phyloP scores from a whole-genome alignment of 2,329 filamentous ascomycete species.

The Alternaria burnsii region DNA sequence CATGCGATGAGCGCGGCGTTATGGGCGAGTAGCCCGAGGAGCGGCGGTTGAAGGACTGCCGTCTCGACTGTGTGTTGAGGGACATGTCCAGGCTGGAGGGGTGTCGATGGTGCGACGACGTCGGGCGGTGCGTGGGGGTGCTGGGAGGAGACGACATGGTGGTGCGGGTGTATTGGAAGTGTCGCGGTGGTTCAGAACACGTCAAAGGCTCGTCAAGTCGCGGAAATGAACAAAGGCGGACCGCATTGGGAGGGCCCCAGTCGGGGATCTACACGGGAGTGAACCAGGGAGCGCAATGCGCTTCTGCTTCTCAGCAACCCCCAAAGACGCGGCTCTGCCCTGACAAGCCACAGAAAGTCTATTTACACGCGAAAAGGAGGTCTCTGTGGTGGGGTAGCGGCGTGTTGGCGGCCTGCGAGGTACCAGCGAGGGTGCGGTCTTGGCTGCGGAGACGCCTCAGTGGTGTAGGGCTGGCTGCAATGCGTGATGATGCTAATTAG shows the following conservation, averaged over 20 bases:
- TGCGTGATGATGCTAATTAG: constrained; percentile 7
- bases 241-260: constrained; percentile 21
- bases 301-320: constrained; percentile 15
- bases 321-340: constrained; percentile 6
- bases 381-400: constrained; percentile 17
- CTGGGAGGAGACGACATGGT: constrained; percentile 54
- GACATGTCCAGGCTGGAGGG: constrained; percentile 56
- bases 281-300: constrained; percentile 17
- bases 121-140: constrained; percentile 50
- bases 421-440: constrained; percentile 27
- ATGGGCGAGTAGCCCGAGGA: constrained; percentile 58
- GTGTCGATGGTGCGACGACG: constrained; percentile 50
- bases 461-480: constrained; percentile 20
- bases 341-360: constrained; percentile 2
- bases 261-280: constrained; percentile 22
- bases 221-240: constrained; percentile 13
- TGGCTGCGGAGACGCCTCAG: constrained; percentile 29
- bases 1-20: constrained; percentile 52
- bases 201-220: constrained; percentile 13
- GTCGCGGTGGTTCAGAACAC: constrained; percentile 10
- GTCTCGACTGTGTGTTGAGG: constrained; percentile 46
- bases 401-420: constrained; percentile 15
- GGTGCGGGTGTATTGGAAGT: constrained; percentile 13
- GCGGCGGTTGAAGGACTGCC: constrained; percentile 51
- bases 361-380: constrained; percentile 1